Evolutionary conservation across 352 stramenopile species (phyloP).

Genomic region (Phytopythium kandeliae): DNA sequence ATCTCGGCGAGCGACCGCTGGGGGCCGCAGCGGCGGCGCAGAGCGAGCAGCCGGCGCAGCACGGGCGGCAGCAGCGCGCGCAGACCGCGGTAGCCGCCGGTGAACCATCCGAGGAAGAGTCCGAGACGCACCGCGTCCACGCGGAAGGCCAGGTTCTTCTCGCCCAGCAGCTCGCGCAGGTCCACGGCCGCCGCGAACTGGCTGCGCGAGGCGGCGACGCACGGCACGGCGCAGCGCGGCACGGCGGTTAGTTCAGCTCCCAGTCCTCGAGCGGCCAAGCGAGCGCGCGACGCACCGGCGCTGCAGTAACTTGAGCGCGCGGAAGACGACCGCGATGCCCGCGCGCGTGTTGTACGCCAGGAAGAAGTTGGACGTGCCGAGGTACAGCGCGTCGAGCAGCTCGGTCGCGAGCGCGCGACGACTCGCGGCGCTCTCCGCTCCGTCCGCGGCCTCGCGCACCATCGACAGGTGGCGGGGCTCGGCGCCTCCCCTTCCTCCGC

Average conservation of each 20-base stretch:
- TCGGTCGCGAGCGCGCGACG: conserved; percentile 36
- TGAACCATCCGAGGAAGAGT: conserved; percentile 84
- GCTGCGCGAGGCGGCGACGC: conserved; percentile 9
- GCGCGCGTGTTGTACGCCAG: conserved; percentile 85
- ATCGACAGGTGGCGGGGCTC: background rate
- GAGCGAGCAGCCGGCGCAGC: conserved; percentile 23
- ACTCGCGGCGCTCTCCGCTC: conserved; percentile 3
- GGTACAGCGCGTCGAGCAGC: conserved; percentile 61
- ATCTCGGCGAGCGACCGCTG: too few species aligned
- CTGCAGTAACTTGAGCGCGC: conserved; percentile 61
- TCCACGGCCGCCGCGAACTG: conserved; percentile 47
- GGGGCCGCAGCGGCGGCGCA: background rate
- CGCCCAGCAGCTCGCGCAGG: conserved; percentile 60
- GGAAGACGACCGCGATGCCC: conserved; percentile 65
- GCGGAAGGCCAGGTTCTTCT: conserved; percentile 72
- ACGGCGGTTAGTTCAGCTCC: too few species aligned
- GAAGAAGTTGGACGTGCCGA: conserved; percentile 81
- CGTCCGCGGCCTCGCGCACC: background rate
- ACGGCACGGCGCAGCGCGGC: too few species aligned
- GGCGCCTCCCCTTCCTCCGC: background rate
- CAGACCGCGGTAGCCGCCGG: conserved; percentile 65
- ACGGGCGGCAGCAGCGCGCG: conserved; percentile 44
- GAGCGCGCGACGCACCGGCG: conserved; percentile 35
- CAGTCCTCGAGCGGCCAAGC: too few species aligned
- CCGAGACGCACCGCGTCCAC: conserved; percentile 82